Evolutionary conservation across 176 grass and related monocot genomes (phyloP).

Genomic region (Sorghum bicolor): Sorghum_bicolor_NCBIv3 NC_012871.2:2404001-2404500

Average conservation of each 20-base stretch:
- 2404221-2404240: slow-evolving; percentile 67
- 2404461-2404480: no score
- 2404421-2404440: slow-evolving; percentile 66
- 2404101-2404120: not conserved
- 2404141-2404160: slow-evolving; percentile 32
- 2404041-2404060: not conserved
- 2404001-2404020: not conserved
- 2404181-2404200: slow-evolving; percentile 85
- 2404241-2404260: slow-evolving; percentile 79
- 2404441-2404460: slow-evolving; percentile 47
- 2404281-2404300: slow-evolving; percentile 75
- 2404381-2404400: slow-evolving; percentile 54
- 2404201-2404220: slow-evolving; percentile 82
- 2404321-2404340: not conserved
- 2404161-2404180: slow-evolving; percentile 65
- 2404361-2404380: slow-evolving; percentile 61
- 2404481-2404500: slow-evolving; percentile 7
- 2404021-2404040: slow-evolving; percentile 45
- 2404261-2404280: slow-evolving; percentile 78
- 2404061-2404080: no score
- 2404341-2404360: not conserved
- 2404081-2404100: no score
- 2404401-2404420: slow-evolving; percentile 35
- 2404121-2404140: not conserved
- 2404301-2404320: slow-evolving; percentile 56